Base-by-base conservation (phyloP, 108 stramenopile genomes). In the Cyclotella baltica region DNA sequence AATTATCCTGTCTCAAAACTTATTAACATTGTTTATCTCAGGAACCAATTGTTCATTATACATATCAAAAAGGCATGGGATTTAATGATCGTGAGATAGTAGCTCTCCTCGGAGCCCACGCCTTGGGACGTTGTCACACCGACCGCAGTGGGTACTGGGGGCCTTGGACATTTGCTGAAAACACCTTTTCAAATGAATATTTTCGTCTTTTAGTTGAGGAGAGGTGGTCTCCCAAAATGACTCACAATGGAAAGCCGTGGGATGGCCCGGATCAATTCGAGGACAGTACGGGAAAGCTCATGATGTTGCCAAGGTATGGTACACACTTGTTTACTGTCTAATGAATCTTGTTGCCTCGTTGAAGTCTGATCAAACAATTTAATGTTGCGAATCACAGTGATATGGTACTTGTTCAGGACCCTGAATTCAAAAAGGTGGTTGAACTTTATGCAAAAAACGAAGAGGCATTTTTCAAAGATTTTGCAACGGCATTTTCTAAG, bases 171-270 rank as follows among this genome's bases (percentile, higher is more conserved):
- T 89, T 91, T 77, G 96, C 98, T 0, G 97, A 98, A 78, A 97
- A 92, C 25, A 97, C 97, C 15, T 98, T 98, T 69, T 90, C 87
- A 57, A 98, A 98, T 76, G 97, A 98, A 65, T 99, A 98, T 83
- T 99, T 97, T 79, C 94, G 97, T 36, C 86, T 98, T 22, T 83
- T 98, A 46, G 22, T 99, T 25, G 96, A 96, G 65, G 97, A 98
- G 81, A 78, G 87, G 68, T 97, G 96, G 96, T 92, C 88, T 31
- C 72, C 86, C 28, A 82, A 96, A 83, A 81, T 85, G 58, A 96
- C 88, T 51, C 98, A 99, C 85, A 87, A 96, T 36, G 97, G 97
- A 22, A 91, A 94, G 69, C 84, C 85, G 4, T 94, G 90, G 90
- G 83, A 77, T 16, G 92, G 97, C 6, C 98, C 98, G 34, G 90